Evolutionary conservation across 1,284 basidiomycete species (phyloP).

Genomic region (Ceratobasidium sp.): DNA sequence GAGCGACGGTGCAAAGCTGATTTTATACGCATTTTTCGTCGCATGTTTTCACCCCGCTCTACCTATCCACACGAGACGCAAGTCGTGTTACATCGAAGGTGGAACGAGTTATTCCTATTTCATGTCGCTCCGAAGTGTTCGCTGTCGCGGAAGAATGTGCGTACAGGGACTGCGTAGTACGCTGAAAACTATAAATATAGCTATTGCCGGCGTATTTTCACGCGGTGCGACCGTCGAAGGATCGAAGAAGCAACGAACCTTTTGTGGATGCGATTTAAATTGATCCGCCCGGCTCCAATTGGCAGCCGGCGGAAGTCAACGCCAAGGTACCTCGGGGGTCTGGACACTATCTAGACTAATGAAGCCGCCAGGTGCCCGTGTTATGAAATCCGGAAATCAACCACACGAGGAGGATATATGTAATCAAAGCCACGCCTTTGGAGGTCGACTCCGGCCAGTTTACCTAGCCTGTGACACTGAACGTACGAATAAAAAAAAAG

Average conservation of each 20-base stretch:
- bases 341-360: neutral
- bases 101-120: no score
- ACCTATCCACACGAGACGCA: no score
- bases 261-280: neutral
- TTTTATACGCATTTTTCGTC: constrained; percentile 11
- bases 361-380: no score
- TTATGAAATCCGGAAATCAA: no score
- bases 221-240: neutral
- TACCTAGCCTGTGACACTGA: no score
- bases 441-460: no score
- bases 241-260: neutral
- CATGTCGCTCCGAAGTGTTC: neutral
- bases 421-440: no score
- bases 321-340: neutral
- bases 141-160: constrained; percentile 11
- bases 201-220: neutral
- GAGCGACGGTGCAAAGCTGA: neutral
- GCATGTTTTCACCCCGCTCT: no score
- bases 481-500: no score
- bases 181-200: neutral
- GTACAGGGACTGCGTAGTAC: neutral
- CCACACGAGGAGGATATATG: no score
- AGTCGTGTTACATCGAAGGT: no score
- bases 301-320: neutral
- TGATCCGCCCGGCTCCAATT: constrained; percentile 7